Base-by-base conservation (phyloP, 2,329 filamentous ascomycete species). In the Fusarium floridanum region DNA sequence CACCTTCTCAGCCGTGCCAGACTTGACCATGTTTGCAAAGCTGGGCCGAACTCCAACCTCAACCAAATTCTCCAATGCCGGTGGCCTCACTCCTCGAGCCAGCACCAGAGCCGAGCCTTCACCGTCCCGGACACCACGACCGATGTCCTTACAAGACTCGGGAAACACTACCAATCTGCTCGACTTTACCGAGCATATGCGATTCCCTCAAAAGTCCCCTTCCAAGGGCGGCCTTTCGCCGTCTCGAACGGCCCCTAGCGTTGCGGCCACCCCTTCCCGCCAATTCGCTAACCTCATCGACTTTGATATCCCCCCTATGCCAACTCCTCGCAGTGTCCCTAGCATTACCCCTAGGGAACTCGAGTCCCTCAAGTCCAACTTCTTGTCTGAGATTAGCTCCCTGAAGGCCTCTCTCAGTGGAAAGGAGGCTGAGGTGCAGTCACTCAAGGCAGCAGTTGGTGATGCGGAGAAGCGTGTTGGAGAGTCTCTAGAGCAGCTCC, bases 381-480 rank as follows among this genome's bases (percentile, higher is more conserved):
- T 97, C 78, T 88, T 97, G 61, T 97, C 95, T 0, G 94, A 98
- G 81, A 97, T 99, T 69, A 97, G 95, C 72, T 95, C 94, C n/a
- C 89, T 99, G 20, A 97, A 94, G 80, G 97, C 97, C 4, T 96
- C 94, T 11, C 87, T 99, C 11, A 95, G 92, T 78, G 97, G 97
- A 59, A 97, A 97, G 79, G 96, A 98, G 81, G 96, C 96, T 7
- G 95, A 98, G 82, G 94, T 97, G 39, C 88, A 92, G 61, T 96
- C 93, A 37, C 88, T 98, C 68, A 98, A 98, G 82, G 91, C 93
- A 50, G 95, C 97, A 1, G 91, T 98, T 34, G 91, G 91, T 7
- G 95, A 98, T 83, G 96, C 97, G 0, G 97, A 99, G 85, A 93
- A 95, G 81, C 92, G 96, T 24, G 95, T 97, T 22, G 96, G 95